Evolutionary conservation across 208 protist genomes (phyloP).

Genomic region (Vickermania ingenoplastis): DNA sequence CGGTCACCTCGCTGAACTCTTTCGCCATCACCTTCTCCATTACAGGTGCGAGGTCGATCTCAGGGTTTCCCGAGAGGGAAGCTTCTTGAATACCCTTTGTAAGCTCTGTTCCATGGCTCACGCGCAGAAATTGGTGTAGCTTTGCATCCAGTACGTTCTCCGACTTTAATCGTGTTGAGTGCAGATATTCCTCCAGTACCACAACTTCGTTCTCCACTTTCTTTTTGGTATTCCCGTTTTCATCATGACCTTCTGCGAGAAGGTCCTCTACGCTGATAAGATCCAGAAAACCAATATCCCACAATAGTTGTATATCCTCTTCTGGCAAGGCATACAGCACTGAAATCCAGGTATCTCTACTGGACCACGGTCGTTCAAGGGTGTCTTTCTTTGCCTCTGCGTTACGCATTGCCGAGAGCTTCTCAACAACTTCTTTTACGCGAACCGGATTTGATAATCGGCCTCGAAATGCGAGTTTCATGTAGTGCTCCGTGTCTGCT

Average conservation of each 20-base stretch:
- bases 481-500: constrained; percentile 30
- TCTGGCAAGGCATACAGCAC: not conserved
- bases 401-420: not conserved
- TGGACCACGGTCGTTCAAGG: not conserved
- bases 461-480: constrained; percentile 40
- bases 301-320: not conserved
- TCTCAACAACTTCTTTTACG: not conserved
- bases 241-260: not conserved
- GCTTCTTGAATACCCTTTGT: constrained; percentile 13
- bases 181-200: constrained; percentile 5
- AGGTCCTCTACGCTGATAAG: constrained; percentile 10
- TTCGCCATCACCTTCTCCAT: constrained; percentile 37
- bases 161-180: constrained; percentile 26
- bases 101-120: constrained; percentile 25
- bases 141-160: no score
- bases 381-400: not conserved
- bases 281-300: constrained; percentile 1
- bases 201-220: no score
- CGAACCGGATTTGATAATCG: not conserved
- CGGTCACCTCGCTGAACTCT: constrained; percentile 41
- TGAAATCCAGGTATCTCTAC: not conserved
- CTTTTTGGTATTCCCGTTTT: not conserved
- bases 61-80: constrained; percentile 16
- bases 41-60: constrained; percentile 46
- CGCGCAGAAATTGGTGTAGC: constrained; percentile 26